phyloP scores from a whole-genome alignment of 192 early-diverging fungal species.

The Pilobolus umbonatus region DNA sequence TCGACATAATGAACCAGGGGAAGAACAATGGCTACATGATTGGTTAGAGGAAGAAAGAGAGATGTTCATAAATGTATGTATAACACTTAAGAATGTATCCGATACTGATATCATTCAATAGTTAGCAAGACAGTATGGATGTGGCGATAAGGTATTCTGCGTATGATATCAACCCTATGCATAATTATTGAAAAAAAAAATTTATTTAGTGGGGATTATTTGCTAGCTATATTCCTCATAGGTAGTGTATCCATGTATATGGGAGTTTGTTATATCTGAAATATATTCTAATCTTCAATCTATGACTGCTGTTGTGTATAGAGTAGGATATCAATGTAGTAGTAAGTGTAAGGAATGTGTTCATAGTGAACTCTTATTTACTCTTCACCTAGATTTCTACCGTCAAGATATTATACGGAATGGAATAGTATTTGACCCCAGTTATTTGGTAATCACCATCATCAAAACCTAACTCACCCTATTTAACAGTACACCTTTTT shows the following conservation, averaged over 20 bases:
- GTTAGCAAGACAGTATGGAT: constrained; percentile 44
- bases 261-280: background rate
- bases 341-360: constrained; percentile 24
- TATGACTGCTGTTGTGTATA: constrained; percentile 9
- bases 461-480: background rate
- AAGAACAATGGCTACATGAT: constrained; percentile 70
- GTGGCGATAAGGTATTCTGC: constrained; percentile 47
- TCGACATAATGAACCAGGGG: constrained; percentile 70
- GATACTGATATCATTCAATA: constrained; percentile 22
- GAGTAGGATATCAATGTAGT: constrained; percentile 57
- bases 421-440: constrained; percentile 48
- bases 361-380: background rate
- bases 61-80: constrained; percentile 50
- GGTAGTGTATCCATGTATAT: constrained; percentile 21
- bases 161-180: background rate
- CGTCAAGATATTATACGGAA: constrained; percentile 43
- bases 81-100: constrained; percentile 28
- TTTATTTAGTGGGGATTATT: constrained; percentile 47
- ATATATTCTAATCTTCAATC: constrained; percentile 5
- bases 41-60: constrained; percentile 62
- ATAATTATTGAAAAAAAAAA: too few species aligned
- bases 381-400: constrained; percentile 38
- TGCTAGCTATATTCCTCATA: constrained; percentile 55
- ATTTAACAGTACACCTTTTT: background rate
- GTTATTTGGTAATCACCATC: constrained; percentile 33